Percentiles rank a stretch among this genome's conserved stretches.
Evolutionary conservation across 768 basidiomycete species (phyloP).

Genomic region (Russula dissimulans): DNA sequence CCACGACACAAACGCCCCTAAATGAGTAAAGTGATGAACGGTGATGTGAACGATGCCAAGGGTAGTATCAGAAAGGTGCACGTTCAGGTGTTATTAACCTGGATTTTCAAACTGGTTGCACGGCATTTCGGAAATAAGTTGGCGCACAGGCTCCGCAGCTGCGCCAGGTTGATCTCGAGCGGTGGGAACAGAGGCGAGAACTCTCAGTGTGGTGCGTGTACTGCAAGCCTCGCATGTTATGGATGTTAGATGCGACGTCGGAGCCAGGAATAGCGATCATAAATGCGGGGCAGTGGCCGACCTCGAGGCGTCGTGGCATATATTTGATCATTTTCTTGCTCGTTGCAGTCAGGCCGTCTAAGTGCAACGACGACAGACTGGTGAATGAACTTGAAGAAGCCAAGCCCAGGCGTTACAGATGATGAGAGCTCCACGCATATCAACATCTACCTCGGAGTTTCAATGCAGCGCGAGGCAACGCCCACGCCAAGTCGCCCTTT

Average conservation of each 20-base stretch:
- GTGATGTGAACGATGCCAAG: slow-evolving; percentile 10
- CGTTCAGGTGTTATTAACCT: slow-evolving; percentile 3
- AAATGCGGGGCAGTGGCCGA: slow-evolving; percentile 10
- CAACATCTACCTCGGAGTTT: slow-evolving; percentile 9
- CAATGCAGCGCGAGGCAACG: slow-evolving; percentile 9
- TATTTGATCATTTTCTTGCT: slow-evolving; percentile 15
- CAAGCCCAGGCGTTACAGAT: not conserved
- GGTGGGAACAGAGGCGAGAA: slow-evolving; percentile 10
- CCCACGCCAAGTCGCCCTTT: not conserved
- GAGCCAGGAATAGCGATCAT: slow-evolving; percentile 17
- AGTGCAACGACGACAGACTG: slow-evolving; percentile 4
- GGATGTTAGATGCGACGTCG: slow-evolving; percentile 11
- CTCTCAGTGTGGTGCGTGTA: slow-evolving; percentile 2
- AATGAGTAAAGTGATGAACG: slow-evolving; percentile 1
- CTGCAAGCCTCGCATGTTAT: slow-evolving; percentile 11
- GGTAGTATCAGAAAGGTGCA: not conserved
- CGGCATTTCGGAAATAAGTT: slow-evolving; percentile 6
- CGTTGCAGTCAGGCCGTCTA: slow-evolving; percentile 8
- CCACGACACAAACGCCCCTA: slow-evolving; percentile 9
- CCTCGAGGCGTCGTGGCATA: slow-evolving; percentile 13
- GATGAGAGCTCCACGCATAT: slow-evolving; percentile 7
- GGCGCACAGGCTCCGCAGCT: slow-evolving; percentile 7
- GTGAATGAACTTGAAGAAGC: not conserved
- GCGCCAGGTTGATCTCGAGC: not conserved
- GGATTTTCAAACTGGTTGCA: not conserved